A percentile compares a stretch with the other conserved stretches of the same genome.
These are phyloP conservation scores for Polytolypa hystricis DNA, from an alignment of 2,329 filamentous ascomycete genomes.

Conservation along the genomic window DNA sequence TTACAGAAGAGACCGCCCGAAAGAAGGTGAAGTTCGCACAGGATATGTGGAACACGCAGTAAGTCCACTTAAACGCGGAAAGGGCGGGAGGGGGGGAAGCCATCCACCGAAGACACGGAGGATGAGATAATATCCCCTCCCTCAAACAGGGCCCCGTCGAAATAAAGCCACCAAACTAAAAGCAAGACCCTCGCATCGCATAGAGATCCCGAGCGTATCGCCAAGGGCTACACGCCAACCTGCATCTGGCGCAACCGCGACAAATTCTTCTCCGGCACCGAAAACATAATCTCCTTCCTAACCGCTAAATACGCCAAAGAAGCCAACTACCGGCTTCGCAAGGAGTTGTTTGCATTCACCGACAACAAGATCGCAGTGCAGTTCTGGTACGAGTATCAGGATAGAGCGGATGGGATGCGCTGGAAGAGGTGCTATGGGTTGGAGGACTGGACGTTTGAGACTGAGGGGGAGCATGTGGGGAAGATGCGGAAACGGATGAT, in stretches of 20 bases:
- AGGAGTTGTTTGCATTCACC: slow-evolving; percentile 70
- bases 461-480: slow-evolving; percentile 25
- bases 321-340: slow-evolving; percentile 60
- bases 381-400: slow-evolving; percentile 80
- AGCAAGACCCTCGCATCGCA: slow-evolving; percentile 4
- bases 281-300: slow-evolving; percentile 57
- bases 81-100: too few relatives aligned
- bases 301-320: slow-evolving; percentile 65
- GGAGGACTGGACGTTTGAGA: slow-evolving; percentile 39
- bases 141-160: slow-evolving; percentile 5
- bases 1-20: slow-evolving; percentile 59
- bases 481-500: slow-evolving; percentile 39
- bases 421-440: slow-evolving; percentile 86
- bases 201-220: slow-evolving; percentile 54
- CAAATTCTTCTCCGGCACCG: slow-evolving; percentile 57
- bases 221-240: slow-evolving; percentile 62
- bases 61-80: too few relatives aligned
- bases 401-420: slow-evolving; percentile 48
- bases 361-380: slow-evolving; percentile 74
- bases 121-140: not conserved
- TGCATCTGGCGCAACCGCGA: slow-evolving; percentile 72
- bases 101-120: not conserved
- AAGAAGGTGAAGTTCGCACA: slow-evolving; percentile 77
- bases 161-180: slow-evolving; percentile 1
- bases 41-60: slow-evolving; percentile 71